Evolutionary conservation across 2,329 filamentous ascomycete genomes (phyloP).

Genomic region (Colletotrichum tabaci): DNA sequence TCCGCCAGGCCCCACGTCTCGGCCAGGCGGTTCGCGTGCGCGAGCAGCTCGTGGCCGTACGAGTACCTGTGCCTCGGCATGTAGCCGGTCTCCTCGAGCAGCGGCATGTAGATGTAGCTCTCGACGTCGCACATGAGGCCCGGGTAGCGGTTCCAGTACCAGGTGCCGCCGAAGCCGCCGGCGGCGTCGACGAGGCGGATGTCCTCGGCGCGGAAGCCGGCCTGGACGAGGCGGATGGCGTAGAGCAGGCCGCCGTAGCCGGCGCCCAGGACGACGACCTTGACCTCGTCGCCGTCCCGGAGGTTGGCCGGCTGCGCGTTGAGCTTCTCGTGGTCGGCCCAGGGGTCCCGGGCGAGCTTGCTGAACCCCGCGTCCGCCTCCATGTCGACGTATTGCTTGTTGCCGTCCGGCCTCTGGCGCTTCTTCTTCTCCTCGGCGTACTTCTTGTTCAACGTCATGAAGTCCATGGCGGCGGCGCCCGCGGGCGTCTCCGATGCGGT

Average conservation of each 20-base stretch:
- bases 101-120: slow-evolving; percentile 71
- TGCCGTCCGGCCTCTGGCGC: slow-evolving; percentile 51
- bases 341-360: slow-evolving; percentile 52
- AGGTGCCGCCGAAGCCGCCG: slow-evolving; percentile 64
- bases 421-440: slow-evolving; percentile 54
- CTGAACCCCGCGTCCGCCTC: slow-evolving; percentile 43
- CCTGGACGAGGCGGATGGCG: slow-evolving; percentile 48
- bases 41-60: slow-evolving; percentile 58
- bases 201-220: slow-evolving; percentile 49
- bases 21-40: slow-evolving; percentile 60
- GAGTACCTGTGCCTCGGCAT: slow-evolving; percentile 68
- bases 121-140: slow-evolving; percentile 72
- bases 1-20: slow-evolving; percentile 57
- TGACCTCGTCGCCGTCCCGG: slow-evolving; percentile 47
- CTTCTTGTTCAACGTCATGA: slow-evolving; percentile 47
- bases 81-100: slow-evolving; percentile 73
- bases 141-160: slow-evolving; percentile 68
- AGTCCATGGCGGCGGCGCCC: slow-evolving; percentile 33
- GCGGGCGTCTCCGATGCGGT: slow-evolving; percentile 4
- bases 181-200: slow-evolving; percentile 60
- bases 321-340: slow-evolving; percentile 52
- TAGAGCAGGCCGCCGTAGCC: slow-evolving; percentile 54
- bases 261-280: slow-evolving; percentile 53
- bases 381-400: slow-evolving; percentile 52
- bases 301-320: slow-evolving; percentile 47